Percentiles rank a stretch among this genome's conserved stretches.
phyloP scores from a whole-genome alignment of 768 basidiomycete genomes.

The Leccinum rimulosum region DNA sequence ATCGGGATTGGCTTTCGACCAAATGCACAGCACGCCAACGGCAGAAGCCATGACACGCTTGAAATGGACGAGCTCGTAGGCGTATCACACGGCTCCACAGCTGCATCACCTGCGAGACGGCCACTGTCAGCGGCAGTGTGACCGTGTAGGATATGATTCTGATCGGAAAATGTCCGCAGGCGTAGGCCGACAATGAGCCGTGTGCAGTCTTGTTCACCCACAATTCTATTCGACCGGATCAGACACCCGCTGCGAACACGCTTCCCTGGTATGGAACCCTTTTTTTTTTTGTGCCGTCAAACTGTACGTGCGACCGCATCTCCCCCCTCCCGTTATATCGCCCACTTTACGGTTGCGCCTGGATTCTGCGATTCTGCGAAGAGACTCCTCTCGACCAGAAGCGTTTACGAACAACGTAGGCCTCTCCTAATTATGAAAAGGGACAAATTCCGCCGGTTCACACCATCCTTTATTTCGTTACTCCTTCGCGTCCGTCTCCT shows the following conservation, averaged over 20 bases:
- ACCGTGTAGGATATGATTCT: neutral
- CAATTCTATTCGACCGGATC: neutral
- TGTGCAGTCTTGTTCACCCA: neutral
- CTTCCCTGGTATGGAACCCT: conserved; percentile 1
- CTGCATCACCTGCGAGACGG: conserved; percentile 7
- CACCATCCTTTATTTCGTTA: neutral
- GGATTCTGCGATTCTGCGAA: neutral
- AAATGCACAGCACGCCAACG: conserved; percentile 24
- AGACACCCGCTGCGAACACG: neutral
- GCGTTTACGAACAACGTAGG: neutral
- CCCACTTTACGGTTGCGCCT: neutral
- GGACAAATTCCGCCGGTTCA: conserved; percentile 2
- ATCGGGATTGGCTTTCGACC: conserved; percentile 7
- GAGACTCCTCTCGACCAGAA: neutral
- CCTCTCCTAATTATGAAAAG: neutral
- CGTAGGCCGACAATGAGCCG: neutral
- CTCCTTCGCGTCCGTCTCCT: conserved; percentile 3
- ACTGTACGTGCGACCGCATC: neutral
- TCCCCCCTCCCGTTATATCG: neutral
- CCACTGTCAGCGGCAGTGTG: conserved; percentile 4
- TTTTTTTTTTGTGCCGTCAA: conserved; percentile 4
- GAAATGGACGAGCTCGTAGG: conserved; percentile 15
- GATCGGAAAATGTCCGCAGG: neutral
- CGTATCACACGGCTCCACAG: conserved; percentile 20
- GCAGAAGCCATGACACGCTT: conserved; percentile 3